Percentiles rank a stretch among this genome's conserved stretches.
Evolutionary conservation across 169 alveolate species (phyloP).

Genomic region (Toxoplasma gondii): DNA sequence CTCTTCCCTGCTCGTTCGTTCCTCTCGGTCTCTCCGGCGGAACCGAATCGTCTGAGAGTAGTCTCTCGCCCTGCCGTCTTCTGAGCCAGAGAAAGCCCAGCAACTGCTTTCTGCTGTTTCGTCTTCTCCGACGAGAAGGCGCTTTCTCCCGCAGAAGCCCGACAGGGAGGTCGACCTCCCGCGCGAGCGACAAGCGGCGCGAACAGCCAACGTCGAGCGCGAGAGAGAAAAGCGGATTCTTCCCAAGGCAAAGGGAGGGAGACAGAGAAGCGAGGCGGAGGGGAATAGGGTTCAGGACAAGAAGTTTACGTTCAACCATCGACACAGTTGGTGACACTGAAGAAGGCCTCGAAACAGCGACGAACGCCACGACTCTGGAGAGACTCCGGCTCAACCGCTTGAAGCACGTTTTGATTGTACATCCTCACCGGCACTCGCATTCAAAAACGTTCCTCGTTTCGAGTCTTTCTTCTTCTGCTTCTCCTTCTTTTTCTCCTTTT

Average conservation of each 20-base stretch:
- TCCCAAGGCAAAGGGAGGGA: background rate
- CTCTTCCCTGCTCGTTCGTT: background rate
- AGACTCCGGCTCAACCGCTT: background rate
- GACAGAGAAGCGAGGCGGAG: background rate
- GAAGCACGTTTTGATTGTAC: background rate
- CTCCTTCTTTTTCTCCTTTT: background rate
- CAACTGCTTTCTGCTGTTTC: background rate
- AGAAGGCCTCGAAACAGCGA: too few relatives aligned
- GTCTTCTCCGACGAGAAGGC: background rate
- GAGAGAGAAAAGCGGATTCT: background rate
- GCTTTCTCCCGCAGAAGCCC: background rate
- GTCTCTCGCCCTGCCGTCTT: background rate
- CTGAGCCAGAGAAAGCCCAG: background rate
- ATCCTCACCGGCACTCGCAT: background rate
- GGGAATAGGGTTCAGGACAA: too few relatives aligned
- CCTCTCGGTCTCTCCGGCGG: background rate
- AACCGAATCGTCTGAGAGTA: background rate
- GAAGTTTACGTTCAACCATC: too few relatives aligned
- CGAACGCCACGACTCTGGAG: background rate
- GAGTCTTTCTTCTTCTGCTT: background rate
- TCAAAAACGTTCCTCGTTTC: background rate
- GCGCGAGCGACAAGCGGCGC: background rate
- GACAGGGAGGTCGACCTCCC: background rate
- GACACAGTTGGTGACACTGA: too few relatives aligned
- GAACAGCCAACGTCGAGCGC: background rate